Evolutionary conservation across 257 asterid species (phyloP).

Genomic region (Gardenia jasminoides): DNA sequence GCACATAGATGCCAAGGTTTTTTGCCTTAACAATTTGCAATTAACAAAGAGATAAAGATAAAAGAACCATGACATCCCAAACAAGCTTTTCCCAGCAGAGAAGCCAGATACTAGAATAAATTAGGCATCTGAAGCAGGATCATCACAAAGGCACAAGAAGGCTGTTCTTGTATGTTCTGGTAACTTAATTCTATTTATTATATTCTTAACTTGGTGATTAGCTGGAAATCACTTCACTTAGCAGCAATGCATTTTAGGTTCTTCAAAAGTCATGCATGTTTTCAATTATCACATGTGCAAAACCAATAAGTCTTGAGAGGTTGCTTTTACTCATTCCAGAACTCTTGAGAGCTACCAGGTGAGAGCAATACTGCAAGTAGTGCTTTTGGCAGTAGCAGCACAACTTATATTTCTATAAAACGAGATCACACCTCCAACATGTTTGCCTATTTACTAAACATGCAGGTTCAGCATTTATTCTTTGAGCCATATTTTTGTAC

Average conservation of each 20-base stretch:
- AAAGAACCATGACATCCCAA: neutral
- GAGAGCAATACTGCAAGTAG: neutral
- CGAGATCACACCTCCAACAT: neutral
- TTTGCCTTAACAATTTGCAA: neutral
- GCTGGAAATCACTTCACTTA: neutral
- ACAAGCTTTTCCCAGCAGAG: neutral
- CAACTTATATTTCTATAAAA: neutral
- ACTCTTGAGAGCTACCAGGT: too few relatives aligned
- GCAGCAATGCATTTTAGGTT: neutral
- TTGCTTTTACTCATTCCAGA: neutral
- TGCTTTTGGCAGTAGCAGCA: neutral
- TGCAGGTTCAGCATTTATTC: neutral
- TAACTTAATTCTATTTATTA: neutral
- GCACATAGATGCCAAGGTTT: neutral
- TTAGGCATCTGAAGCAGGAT: neutral
- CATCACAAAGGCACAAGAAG: constrained; percentile 1
- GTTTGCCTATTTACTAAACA: neutral
- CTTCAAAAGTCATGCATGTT: neutral
- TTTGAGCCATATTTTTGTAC: neutral
- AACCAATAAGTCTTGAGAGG: neutral
- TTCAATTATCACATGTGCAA: neutral
- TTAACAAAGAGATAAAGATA: neutral
- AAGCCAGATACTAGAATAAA: neutral
- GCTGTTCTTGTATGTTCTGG: neutral
- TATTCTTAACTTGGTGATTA: neutral